Base-by-base conservation (phyloP, 352 stramenopile species). In the Hyaloperonospora brassicae region DNA sequence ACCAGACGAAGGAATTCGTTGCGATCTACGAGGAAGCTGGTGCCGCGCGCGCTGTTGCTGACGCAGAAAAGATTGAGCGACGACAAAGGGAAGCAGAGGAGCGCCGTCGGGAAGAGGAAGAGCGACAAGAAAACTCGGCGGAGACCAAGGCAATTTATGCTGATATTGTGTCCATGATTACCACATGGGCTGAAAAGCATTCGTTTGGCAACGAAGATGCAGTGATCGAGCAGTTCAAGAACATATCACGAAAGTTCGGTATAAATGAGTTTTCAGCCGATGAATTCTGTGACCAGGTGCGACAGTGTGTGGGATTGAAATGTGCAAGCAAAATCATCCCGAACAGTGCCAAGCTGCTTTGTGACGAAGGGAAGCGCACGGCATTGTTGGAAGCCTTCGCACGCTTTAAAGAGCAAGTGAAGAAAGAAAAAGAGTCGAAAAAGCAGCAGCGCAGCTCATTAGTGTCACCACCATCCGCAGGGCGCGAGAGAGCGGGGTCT, bases 1-100 rank as follows among this genome's bases (percentile, higher is more conserved):
- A 93, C 39, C 83, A 93, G 47, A 90, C 79, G 5, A 93, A 93
- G 59, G 83, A 93, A 56, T 89, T 83, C 47, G 73, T 88, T 48
- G 47, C 72, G 1, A 89, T 91, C 40, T 93, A 86, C 25, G 78
- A 89, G n/a, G 70, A 65, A 39, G 76, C 76, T 11, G 64, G 64
- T 13, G 64, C 75, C 22, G 74, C 72, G 11, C 70, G 77, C 30
- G 61, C 57, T 39, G 59, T 66, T 13, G 78, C 74, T 2, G 72
- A 82, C 50, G 72, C 61, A 5, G 73, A 78, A 60, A 73, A 83
- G 36, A 55, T 69, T 31, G 68, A 73, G 34, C 69, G 72, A 45
- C 44, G 73, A 36, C 69, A 78, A 43, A 58, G 55, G 11, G 62
- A 84, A n/a, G 76, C 79, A 5, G 72, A 84, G 40, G 73, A 87